Evolutionary conservation across 2,329 filamentous ascomycete genomes (phyloP).

Genomic region (Paraphaeosphaeria minitans): DNA sequence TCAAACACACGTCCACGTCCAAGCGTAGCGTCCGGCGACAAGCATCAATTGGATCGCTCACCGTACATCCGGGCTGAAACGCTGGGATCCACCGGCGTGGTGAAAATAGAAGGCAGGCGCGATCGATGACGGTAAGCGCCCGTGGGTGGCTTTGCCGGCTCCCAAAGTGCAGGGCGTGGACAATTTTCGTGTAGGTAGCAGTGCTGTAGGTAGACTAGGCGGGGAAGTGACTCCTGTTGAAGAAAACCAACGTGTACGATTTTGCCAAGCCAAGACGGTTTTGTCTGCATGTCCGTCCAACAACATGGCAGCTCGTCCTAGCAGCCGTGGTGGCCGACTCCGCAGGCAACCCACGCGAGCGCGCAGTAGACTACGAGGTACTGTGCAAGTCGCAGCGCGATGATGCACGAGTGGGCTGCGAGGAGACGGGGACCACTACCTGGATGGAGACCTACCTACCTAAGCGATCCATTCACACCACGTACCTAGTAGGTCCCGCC

Average conservation of each 20-base stretch:
- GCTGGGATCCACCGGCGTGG: slow-evolving; percentile 22
- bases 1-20: slow-evolving; percentile 18
- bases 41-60: slow-evolving; percentile 29
- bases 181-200: no score
- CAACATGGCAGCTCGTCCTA: slow-evolving; percentile 19
- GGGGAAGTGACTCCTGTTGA: slow-evolving; percentile 24
- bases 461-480: slow-evolving; percentile 36
- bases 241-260: slow-evolving; percentile 20
- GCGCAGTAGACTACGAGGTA: no score
- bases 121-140: slow-evolving; percentile 7
- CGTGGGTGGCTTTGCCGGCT: slow-evolving; percentile 23
- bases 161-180: slow-evolving; percentile 17
- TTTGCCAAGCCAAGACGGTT: slow-evolving; percentile 26
- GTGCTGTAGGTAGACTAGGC: no score
- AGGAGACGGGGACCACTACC: slow-evolving; percentile 30
- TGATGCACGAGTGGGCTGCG: slow-evolving; percentile 6
- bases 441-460: no score
- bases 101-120: slow-evolving; percentile 13
- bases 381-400: slow-evolving; percentile 18
- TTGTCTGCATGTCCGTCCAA: slow-evolving; percentile 20
- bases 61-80: slow-evolving; percentile 30
- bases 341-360: slow-evolving; percentile 10
- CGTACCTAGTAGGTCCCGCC: no score
- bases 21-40: slow-evolving; percentile 19
- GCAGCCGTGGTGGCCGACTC: slow-evolving; percentile 26